phyloP scores from a whole-genome alignment of 169 alveolate species.

The Toxoplasma gondii region DNA sequence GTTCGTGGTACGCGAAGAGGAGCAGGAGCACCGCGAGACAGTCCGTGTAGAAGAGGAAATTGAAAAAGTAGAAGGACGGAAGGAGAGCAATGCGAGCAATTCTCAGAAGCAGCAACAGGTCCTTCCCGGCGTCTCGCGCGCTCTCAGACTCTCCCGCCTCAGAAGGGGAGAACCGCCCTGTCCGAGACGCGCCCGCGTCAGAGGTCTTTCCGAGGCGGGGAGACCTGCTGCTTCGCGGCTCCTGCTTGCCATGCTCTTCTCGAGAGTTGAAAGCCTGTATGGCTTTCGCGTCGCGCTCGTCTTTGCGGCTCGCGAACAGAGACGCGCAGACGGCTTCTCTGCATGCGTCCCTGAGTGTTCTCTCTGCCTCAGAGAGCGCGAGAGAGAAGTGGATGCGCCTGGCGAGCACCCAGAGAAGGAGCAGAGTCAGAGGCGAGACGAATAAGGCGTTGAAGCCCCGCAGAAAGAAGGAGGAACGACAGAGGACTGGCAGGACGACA shows the following conservation, averaged over 20 bases:
- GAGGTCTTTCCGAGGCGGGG: neutral
- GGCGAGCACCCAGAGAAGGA: neutral
- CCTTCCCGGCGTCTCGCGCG: neutral
- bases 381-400: neutral
- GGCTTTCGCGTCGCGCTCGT: no score
- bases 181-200: neutral
- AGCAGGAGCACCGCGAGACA: neutral
- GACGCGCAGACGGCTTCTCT: neutral
- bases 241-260: neutral
- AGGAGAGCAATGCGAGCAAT: neutral
- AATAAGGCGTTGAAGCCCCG: neutral
- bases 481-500: neutral
- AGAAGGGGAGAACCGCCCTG: neutral
- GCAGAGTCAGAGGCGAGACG: neutral
- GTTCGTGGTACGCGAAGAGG: neutral
- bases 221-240: neutral
- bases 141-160: neutral
- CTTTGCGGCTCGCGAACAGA: no score
- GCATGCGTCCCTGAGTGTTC: neutral
- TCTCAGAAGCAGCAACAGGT: neutral
- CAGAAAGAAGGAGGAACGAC: neutral
- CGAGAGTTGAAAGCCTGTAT: neutral
- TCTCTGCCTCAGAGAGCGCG: neutral
- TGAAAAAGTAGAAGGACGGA: neutral
- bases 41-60: slow-evolving; percentile 27